Conservation (phyloP, 352 stramenopile species). For the Phytopythium boreale region DNA sequence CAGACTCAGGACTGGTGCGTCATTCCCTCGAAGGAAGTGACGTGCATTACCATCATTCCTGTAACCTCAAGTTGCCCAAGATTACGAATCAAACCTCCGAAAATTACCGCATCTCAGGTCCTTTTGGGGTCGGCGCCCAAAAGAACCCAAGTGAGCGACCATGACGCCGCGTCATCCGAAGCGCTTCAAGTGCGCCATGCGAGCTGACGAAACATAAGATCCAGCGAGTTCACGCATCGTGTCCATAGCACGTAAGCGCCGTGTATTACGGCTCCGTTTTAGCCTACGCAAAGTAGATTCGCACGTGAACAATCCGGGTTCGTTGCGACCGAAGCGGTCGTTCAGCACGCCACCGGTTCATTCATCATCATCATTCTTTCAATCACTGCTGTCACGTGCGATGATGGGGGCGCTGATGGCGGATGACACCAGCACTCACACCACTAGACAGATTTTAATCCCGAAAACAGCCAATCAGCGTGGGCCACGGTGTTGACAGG, state of each 20-base stretch:
- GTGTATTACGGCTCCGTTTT: background rate
- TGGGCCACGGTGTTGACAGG: background rate
- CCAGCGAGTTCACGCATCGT: background rate
- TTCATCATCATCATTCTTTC: background rate
- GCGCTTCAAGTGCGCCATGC: slow-evolving; percentile 1
- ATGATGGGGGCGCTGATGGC: background rate
- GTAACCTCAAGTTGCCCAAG: no score
- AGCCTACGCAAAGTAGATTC: background rate
- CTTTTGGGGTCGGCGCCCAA: no score
- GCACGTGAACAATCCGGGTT: background rate
- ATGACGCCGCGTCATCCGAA: background rate
- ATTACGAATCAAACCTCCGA: no score
- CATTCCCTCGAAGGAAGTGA: no score
- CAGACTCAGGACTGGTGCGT: no score
- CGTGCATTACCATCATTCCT: no score
- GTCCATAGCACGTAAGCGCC: background rate
- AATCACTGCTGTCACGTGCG: background rate
- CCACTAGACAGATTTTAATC: background rate
- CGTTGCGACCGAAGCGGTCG: background rate
- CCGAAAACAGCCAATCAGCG: background rate
- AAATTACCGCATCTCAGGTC: no score
- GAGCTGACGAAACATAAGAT: background rate
- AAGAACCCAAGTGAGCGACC: background rate
- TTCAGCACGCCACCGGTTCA: no score
- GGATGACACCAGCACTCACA: background rate